A percentile compares a stretch with the other conserved stretches of the same genome.
Conservation (phyloP, 1,139 yeast genomes). For the Protomyces inundatus region DNA sequence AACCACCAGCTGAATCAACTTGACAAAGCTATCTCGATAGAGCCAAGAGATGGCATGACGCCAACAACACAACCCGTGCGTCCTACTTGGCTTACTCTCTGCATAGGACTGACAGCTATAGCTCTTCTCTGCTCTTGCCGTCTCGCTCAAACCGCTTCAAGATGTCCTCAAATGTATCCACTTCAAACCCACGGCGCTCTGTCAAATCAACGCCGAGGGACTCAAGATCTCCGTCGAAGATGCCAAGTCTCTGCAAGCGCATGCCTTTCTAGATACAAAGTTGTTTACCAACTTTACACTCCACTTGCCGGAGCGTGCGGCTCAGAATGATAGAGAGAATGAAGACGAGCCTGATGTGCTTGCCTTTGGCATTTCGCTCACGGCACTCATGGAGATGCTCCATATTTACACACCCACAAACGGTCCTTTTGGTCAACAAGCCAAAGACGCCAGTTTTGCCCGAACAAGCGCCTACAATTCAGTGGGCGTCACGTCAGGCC, state of each 20-base stretch:
- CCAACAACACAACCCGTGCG: neutral
- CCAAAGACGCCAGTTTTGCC: neutral
- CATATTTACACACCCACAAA: conserved; percentile 29
- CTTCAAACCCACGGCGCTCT: conserved; percentile 29
- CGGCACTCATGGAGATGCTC: conserved; percentile 31
- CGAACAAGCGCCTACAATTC: conserved; percentile 11
- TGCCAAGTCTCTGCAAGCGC: conserved; percentile 30
- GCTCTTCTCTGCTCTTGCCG: conserved; percentile 23
- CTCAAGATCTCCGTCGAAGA: conserved; percentile 32
- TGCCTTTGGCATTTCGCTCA: conserved; percentile 30
- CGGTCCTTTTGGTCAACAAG: neutral
- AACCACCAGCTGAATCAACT: too few relatives aligned
- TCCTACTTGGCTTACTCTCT: neutral
- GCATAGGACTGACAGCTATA: neutral
- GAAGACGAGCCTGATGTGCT: conserved; percentile 8
- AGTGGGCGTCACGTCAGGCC: neutral
- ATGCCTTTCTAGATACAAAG: conserved; percentile 26
- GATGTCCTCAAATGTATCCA: conserved; percentile 20
- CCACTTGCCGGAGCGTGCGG: conserved; percentile 11
- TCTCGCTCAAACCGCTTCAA: conserved; percentile 22
- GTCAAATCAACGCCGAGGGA: conserved; percentile 30
- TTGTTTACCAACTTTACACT: conserved; percentile 19
- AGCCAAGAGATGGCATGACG: neutral
- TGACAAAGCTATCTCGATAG: neutral
- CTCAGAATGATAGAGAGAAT: conserved; percentile 3